Evolutionary conservation across 768 basidiomycete genomes (phyloP).

Genomic region (Ramaria sp.): DNA sequence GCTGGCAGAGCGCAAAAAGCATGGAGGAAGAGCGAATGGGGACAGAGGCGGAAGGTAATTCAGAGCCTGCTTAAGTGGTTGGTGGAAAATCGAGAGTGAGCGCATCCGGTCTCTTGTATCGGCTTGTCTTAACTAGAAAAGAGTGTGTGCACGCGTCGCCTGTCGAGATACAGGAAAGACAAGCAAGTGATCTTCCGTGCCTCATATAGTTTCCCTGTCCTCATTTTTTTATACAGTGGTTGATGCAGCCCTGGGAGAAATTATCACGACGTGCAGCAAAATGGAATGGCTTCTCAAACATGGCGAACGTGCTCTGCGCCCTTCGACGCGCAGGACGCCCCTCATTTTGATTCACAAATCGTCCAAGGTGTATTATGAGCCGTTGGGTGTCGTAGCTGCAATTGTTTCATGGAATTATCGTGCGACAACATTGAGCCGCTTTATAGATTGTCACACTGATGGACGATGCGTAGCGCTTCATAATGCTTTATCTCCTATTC

Average conservation of each 20-base stretch:
- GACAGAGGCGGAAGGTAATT: slow-evolving; percentile 72
- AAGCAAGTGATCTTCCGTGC: slow-evolving; percentile 34
- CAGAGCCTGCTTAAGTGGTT: slow-evolving; percentile 87
- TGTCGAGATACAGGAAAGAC: slow-evolving; percentile 96
- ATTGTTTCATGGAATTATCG: slow-evolving; percentile 96
- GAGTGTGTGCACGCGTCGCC: slow-evolving; percentile 68
- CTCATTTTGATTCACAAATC: slow-evolving; percentile 67
- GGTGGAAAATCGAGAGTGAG: slow-evolving; percentile 71
- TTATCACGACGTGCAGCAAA: slow-evolving; percentile 90
- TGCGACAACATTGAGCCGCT: slow-evolving; percentile 22
- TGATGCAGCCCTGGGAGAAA: slow-evolving; percentile 91
- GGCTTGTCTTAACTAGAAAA: background rate
- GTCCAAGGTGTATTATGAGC: slow-evolving; percentile 76
- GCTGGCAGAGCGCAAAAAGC: slow-evolving; percentile 56
- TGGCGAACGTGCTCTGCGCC: slow-evolving; percentile 67
- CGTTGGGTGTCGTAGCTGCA: slow-evolving; percentile 84
- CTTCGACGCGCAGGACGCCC: slow-evolving; percentile 59
- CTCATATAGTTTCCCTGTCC: background rate
- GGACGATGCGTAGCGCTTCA: slow-evolving; percentile 57
- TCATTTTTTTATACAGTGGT: slow-evolving; percentile 44
- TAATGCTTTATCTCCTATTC: slow-evolving; percentile 88
- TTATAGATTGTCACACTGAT: background rate
- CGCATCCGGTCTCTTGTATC: background rate
- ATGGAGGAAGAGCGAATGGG: slow-evolving; percentile 73
- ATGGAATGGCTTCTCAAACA: slow-evolving; percentile 85